phyloP scores from a whole-genome alignment of 2,329 filamentous ascomycete species.

The Penicillium sp. region DNA sequence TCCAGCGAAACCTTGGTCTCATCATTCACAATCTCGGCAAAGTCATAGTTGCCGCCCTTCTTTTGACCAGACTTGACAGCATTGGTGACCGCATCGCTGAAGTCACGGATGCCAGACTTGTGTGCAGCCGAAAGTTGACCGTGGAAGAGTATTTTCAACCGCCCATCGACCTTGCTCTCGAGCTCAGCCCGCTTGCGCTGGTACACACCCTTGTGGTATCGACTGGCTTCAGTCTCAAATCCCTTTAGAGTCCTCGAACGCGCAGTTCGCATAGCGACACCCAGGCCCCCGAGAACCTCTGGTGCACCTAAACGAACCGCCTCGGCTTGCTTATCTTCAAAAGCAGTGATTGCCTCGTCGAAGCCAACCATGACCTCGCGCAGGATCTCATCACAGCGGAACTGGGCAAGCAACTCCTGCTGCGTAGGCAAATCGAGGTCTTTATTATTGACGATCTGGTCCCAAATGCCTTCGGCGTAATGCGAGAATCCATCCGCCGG shows the following conservation, averaged over 20 bases:
- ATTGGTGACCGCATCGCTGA: slow-evolving; percentile 79
- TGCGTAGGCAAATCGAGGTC: slow-evolving; percentile 94
- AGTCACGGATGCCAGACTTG: slow-evolving; percentile 77
- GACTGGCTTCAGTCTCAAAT: slow-evolving; percentile 86
- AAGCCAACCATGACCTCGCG: slow-evolving; percentile 81
- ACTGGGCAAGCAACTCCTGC: slow-evolving; percentile 93
- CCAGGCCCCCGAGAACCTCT: slow-evolving; percentile 69
- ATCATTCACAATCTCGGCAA: slow-evolving; percentile 82
- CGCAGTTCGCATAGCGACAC: slow-evolving; percentile 65
- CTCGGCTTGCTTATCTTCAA: slow-evolving; percentile 81
- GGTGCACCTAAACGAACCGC: slow-evolving; percentile 67
- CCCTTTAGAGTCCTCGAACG: slow-evolving; percentile 68
- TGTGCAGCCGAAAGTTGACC: slow-evolving; percentile 85
- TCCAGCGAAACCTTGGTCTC: slow-evolving; percentile 74
- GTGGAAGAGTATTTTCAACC: slow-evolving; percentile 80
- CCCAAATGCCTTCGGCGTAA: slow-evolving; percentile 93
- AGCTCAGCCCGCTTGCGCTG: slow-evolving; percentile 78
- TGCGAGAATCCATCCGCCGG: slow-evolving; percentile 94
- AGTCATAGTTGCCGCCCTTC: slow-evolving; percentile 85
- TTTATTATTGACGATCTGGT: slow-evolving; percentile 98
- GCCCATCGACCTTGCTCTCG: slow-evolving; percentile 77
- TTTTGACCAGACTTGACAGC: slow-evolving; percentile 92
- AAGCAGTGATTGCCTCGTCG: slow-evolving; percentile 71
- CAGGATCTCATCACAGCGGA: slow-evolving; percentile 94
- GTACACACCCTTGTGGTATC: slow-evolving; percentile 97